Conservation (phyloP, 2,329 filamentous ascomycete genomes). For the Botrytis byssoidea region DNA sequence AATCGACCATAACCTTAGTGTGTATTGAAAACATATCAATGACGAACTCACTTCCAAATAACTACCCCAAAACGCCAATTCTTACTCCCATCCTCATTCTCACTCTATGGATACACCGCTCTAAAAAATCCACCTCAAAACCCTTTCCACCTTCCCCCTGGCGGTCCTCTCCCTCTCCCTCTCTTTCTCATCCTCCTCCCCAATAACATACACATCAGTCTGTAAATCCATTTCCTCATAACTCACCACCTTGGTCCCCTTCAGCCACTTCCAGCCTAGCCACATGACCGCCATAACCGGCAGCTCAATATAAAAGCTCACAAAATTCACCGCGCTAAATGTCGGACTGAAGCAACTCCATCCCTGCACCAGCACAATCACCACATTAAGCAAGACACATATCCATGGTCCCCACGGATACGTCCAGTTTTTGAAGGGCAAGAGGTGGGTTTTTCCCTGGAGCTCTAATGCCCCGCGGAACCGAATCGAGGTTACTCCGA, state of each 20-base stretch:
- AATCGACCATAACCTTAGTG: not conserved
- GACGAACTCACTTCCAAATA: not conserved
- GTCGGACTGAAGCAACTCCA: slow-evolving; percentile 60
- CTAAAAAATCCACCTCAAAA: slow-evolving; percentile 37
- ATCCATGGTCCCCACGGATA: slow-evolving; percentile 61
- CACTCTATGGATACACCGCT: not conserved
- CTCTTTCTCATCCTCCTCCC: slow-evolving; percentile 35
- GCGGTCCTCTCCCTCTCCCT: slow-evolving; percentile 31
- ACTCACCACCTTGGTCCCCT: slow-evolving; percentile 48
- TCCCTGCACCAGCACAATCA: slow-evolving; percentile 63
- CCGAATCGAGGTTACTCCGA: slow-evolving; percentile 62
- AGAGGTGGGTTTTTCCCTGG: slow-evolving; percentile 59
- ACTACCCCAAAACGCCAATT: not conserved
- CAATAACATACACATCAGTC: slow-evolving; percentile 45
- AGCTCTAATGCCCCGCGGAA: slow-evolving; percentile 57
- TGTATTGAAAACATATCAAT: not conserved
- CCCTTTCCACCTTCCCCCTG: slow-evolving; percentile 32
- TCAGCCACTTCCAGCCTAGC: slow-evolving; percentile 52
- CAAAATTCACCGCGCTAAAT: slow-evolving; percentile 59
- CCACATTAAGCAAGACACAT: slow-evolving; percentile 54
- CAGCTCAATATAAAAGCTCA: slow-evolving; percentile 63
- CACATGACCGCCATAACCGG: slow-evolving; percentile 58
- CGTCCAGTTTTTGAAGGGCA: slow-evolving; percentile 66
- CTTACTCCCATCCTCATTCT: rapidly evolving
- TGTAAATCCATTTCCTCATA: slow-evolving; percentile 51